phyloP scores from a whole-genome alignment of 1,284 basidiomycete genomes.

The Irpex sp. region DNA sequence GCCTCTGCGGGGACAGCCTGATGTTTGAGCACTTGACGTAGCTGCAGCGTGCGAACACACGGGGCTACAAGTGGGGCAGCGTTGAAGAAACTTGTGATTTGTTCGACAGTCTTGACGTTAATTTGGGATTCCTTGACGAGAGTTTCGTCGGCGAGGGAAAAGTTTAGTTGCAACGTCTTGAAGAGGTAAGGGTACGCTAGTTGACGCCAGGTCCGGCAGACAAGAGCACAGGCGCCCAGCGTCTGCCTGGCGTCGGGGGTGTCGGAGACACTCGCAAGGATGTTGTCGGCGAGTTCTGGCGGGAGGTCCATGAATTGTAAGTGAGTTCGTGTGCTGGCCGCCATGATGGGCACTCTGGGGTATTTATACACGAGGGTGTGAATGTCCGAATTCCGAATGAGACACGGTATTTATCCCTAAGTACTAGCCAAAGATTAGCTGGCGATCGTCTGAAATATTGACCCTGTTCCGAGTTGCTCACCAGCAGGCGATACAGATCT shows the following conservation, averaged over 20 bases:
- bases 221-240: background rate
- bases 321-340: background rate
- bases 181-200: background rate
- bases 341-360: background rate
- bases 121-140: background rate
- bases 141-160: background rate
- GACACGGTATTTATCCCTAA: background rate
- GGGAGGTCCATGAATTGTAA: background rate
- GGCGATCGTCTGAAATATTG: background rate
- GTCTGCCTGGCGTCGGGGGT: background rate
- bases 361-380: background rate
- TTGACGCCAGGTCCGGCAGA: background rate
- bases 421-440: background rate
- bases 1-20: background rate
- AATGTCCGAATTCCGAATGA: background rate
- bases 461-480: background rate
- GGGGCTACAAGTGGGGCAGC: background rate
- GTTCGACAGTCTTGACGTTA: background rate
- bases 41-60: background rate
- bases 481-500: background rate
- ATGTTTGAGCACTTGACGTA: background rate
- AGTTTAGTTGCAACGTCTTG: background rate
- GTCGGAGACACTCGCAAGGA: background rate
- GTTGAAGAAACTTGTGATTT: background rate
- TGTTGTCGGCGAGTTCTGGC: background rate